Evolutionary conservation across 2,329 filamentous ascomycete genomes (phyloP).

Genomic region (Aspergillus ochraceoroseus): DNA sequence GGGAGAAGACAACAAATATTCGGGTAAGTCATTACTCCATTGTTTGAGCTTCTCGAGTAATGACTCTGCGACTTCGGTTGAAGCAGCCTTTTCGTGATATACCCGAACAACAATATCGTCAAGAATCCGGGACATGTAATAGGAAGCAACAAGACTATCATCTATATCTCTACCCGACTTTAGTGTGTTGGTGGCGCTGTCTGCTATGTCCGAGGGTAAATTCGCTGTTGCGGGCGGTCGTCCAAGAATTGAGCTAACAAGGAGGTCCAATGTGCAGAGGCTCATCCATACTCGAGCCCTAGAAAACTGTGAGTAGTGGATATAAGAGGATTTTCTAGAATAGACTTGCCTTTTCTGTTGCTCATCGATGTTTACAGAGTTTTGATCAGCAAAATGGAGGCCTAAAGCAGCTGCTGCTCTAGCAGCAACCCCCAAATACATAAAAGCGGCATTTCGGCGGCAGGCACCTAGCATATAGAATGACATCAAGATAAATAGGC

Average conservation of each 20-base stretch:
- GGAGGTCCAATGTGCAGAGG: conserved; percentile 46
- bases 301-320: not conserved
- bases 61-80: conserved; percentile 35
- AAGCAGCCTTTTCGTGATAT: conserved; percentile 39
- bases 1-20: conserved; percentile 25
- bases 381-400: conserved; percentile 46
- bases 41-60: conserved; percentile 43
- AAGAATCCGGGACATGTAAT: conserved; percentile 43
- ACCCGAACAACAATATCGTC: conserved; percentile 44
- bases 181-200: conserved; percentile 21
- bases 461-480: conserved; percentile 58
- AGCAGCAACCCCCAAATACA: conserved; percentile 58
- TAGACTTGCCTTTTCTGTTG: conserved; percentile 20
- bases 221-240: conserved; percentile 37
- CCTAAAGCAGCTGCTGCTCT: conserved; percentile 56
- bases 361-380: conserved; percentile 15
- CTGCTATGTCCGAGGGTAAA: conserved; percentile 24
- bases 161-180: conserved; percentile 23
- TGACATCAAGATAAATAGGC: conserved; percentile 53
- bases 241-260: conserved; percentile 49
- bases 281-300: conserved; percentile 47
- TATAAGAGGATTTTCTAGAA: not conserved
- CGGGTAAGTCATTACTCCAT: conserved; percentile 47
- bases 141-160: conserved; percentile 40
- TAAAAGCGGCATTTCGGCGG: conserved; percentile 57